Conservation (phyloP, 2,329 filamentous ascomycete genomes). For the Corynespora cassiicola region DNA sequence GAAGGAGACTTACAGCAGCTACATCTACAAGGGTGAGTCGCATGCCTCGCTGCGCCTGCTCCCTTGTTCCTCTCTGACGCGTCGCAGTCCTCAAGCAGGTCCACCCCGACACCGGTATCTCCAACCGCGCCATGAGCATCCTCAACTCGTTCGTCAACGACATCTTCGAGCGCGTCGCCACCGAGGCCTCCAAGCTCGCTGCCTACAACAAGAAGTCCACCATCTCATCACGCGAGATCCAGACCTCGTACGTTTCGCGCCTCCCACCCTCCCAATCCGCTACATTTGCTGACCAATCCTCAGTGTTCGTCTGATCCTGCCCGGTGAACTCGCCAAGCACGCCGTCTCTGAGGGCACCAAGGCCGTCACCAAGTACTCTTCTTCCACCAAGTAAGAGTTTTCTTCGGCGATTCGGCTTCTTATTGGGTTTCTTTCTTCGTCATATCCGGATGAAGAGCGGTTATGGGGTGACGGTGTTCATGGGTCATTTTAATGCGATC, state of each 20-base stretch:
- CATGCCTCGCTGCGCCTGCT: slow-evolving; percentile 4
- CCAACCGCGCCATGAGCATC: slow-evolving; percentile 99
- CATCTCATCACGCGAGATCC: slow-evolving; percentile 98
- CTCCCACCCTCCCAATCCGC: not conserved
- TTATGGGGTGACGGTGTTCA: slow-evolving; percentile 51
- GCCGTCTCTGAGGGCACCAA: slow-evolving; percentile 99
- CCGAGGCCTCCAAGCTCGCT: slow-evolving; percentile 97
- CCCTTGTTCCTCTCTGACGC: slow-evolving; percentile 41
- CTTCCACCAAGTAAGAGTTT: slow-evolving; percentile 89
- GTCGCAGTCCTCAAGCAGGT: slow-evolving; percentile 96
- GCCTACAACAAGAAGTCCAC: slow-evolving; percentile 99
- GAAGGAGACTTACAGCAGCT: slow-evolving; percentile 99
- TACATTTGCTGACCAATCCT: slow-evolving; percentile 31
- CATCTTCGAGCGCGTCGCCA: slow-evolving; percentile 99
- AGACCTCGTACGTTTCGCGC: slow-evolving; percentile 77
- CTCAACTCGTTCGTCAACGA: slow-evolving; percentile 99
- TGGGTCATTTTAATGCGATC: slow-evolving; percentile 59
- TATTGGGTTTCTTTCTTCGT: slow-evolving; percentile 60
- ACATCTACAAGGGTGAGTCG: slow-evolving; percentile 98
- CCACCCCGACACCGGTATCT: slow-evolving; percentile 99
- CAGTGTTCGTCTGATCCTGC: slow-evolving; percentile 92
- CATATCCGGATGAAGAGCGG: slow-evolving; percentile 48
- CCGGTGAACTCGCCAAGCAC: slow-evolving; percentile 99
- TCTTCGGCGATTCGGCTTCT: slow-evolving; percentile 50
- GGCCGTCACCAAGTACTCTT: slow-evolving; percentile 99